A percentile compares a stretch with the other conserved stretches of the same genome.
These are phyloP conservation scores for Pulveroboletus ravenelii DNA, from an alignment of 768 basidiomycete species.

Conservation along the genomic window DNA sequence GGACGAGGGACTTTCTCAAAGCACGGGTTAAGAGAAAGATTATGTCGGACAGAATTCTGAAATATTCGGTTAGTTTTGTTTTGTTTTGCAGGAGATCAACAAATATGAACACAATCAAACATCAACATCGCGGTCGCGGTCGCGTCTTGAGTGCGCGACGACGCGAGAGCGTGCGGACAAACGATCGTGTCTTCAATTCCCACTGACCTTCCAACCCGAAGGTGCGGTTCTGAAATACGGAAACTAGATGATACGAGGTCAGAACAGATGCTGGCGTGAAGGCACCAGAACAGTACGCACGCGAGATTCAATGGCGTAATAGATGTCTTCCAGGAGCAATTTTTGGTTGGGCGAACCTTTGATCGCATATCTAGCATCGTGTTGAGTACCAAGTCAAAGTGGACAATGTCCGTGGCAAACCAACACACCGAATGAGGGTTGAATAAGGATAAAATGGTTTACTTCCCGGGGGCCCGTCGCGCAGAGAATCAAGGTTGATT, in stretches of 20 bases:
- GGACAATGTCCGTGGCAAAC: neutral
- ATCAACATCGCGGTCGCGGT: conserved; percentile 60
- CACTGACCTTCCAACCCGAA: conserved; percentile 85
- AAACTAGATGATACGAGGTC: conserved; percentile 46
- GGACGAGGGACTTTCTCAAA: conserved; percentile 92
- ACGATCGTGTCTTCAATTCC: neutral
- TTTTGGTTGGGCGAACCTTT: conserved; percentile 89
- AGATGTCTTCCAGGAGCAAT: conserved; percentile 81
- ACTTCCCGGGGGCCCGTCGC: conserved; percentile 83
- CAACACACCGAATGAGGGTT: conserved; percentile 77
- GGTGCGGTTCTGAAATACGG: conserved; percentile 86
- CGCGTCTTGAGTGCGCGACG: conserved; percentile 32
- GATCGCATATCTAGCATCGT: conserved; percentile 67
- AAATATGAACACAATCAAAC: conserved; percentile 58
- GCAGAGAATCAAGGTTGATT: conserved; percentile 80
- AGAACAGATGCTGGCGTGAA: conserved; percentile 2
- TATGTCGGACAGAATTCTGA: conserved; percentile 88
- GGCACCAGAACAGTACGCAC: conserved; percentile 41
- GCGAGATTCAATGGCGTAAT: conserved; percentile 86
- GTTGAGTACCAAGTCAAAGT: neutral
- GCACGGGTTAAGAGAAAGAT: conserved; percentile 84
- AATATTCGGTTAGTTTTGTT: conserved; percentile 21
- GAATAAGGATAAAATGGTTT: conserved; percentile 92
- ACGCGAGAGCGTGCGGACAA: conserved; percentile 1
- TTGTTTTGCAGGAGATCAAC: conserved; percentile 37